These are phyloP conservation scores for Plasmodium malariae DNA, from an alignment of 169 alveolate genomes.

Conservation along the genomic window DNA sequence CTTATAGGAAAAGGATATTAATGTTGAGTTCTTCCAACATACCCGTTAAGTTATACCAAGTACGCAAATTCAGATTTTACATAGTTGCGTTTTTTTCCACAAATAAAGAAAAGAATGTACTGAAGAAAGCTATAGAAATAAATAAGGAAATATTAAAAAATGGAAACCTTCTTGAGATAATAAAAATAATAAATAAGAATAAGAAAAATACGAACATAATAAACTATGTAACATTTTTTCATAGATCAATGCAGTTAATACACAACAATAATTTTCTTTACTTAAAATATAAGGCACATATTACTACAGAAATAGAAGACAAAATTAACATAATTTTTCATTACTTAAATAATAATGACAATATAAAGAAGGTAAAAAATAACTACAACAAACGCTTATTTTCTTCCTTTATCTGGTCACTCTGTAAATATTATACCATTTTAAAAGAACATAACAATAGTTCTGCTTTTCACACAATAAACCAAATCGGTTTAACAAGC, in stretches of 20 bases:
- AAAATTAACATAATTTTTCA: conserved; percentile 41
- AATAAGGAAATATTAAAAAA: conserved; percentile 61
- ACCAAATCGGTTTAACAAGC: too few species aligned
- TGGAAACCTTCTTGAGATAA: conserved; percentile 39
- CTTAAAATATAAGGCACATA: conserved; percentile 26
- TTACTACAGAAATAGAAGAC: conserved; percentile 57
- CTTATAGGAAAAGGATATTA: background rate
- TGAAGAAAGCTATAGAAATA: conserved; percentile 25
- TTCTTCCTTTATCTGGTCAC: conserved; percentile 75
- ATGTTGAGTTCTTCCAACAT: conserved; percentile 17
- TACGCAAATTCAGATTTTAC: conserved; percentile 3
- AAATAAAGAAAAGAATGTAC: conserved; percentile 18
- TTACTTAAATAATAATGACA: conserved; percentile 30
- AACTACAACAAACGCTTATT: conserved; percentile 63
- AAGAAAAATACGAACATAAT: conserved; percentile 44
- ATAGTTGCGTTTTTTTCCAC: background rate
- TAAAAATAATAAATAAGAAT: conserved; percentile 50
- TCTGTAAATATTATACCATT: conserved; percentile 42
- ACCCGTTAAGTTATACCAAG: background rate
- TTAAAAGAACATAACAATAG: conserved; percentile 3
- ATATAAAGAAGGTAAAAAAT: conserved; percentile 12
- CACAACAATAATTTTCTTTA: conserved; percentile 11
- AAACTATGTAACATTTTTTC: conserved; percentile 62
- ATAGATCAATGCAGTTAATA: conserved; percentile 64
- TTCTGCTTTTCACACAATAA: too few species aligned